Conservation (phyloP, 208 protist genomes). For the Tritrichomonas foetus region DNA sequence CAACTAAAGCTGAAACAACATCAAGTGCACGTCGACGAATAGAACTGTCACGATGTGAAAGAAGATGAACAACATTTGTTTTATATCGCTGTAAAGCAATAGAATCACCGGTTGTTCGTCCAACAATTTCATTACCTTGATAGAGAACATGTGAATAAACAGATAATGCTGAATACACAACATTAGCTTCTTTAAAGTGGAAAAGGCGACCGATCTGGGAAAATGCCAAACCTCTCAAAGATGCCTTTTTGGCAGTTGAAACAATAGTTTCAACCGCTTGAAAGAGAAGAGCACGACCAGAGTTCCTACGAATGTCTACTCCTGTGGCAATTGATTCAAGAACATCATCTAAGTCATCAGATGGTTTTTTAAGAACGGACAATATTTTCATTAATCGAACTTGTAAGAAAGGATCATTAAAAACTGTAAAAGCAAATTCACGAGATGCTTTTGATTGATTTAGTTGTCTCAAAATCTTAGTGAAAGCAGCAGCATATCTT, state of each 20-base stretch:
- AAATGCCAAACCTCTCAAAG: background rate
- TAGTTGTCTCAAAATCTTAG: background rate
- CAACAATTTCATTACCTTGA: background rate
- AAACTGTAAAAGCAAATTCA: background rate
- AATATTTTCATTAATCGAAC: background rate
- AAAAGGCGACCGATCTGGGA: background rate
- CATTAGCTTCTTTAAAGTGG: background rate
- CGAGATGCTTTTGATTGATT: background rate
- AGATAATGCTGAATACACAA: background rate
- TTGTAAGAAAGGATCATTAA: conserved; percentile 24
- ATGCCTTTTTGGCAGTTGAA: background rate
- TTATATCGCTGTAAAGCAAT: background rate
- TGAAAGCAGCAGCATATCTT: background rate
- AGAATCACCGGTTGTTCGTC: background rate
- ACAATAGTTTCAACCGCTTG: conserved; percentile 24
- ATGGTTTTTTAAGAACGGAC: background rate
- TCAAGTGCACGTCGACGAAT: conserved; percentile 19
- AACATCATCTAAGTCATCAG: background rate
- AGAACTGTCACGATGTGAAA: background rate
- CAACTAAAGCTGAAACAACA: background rate
- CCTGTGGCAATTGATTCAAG: background rate
- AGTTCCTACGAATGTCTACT: background rate
- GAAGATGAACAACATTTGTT: background rate
- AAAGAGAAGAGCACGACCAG: background rate
- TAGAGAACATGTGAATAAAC: background rate